Conservation (phyloP, 2,329 filamentous ascomycete genomes). For the Pseudogymnoascus sp. region DNA sequence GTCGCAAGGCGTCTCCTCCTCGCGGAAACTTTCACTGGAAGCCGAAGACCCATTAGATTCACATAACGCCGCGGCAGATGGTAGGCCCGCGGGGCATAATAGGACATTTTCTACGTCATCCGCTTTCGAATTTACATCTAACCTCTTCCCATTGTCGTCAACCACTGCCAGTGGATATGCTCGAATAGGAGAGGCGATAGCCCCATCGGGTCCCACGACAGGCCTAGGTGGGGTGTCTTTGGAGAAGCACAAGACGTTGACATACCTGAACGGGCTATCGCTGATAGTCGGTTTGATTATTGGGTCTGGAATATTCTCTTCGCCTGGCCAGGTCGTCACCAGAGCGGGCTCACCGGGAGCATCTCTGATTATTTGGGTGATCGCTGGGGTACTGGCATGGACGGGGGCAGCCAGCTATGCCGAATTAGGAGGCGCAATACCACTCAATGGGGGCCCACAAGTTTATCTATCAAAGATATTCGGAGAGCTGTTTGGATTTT, state of each 20-base stretch:
- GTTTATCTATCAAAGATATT: constrained; percentile 95
- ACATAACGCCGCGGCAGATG: constrained; percentile 42
- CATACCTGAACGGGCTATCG: constrained; percentile 86
- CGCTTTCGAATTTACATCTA: constrained; percentile 90
- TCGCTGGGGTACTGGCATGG: constrained; percentile 91
- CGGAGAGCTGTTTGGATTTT: constrained; percentile 82
- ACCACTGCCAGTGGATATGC: constrained; percentile 72
- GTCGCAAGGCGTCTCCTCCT: constrained; percentile 81
- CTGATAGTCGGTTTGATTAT: constrained; percentile 90
- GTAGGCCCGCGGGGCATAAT: constrained; percentile 33
- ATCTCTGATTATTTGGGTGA: constrained; percentile 79
- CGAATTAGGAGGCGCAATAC: constrained; percentile 90
- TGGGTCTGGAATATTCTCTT: constrained; percentile 92
- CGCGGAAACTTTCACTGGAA: constrained; percentile 79
- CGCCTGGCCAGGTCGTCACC: constrained; percentile 82
- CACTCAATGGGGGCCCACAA: constrained; percentile 87
- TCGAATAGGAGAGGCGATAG: constrained; percentile 69
- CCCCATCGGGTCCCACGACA: constrained; percentile 44
- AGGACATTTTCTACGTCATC: constrained; percentile 87
- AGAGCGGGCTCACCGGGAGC: constrained; percentile 89
- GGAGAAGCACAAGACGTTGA: constrained; percentile 93
- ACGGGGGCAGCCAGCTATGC: constrained; percentile 93
- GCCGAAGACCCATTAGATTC: constrained; percentile 71
- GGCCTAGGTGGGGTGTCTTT: constrained; percentile 67
- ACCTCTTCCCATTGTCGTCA: constrained; percentile 84